Evolutionary conservation across 116 monocot genomes (phyloP).

Genomic region (Trichopus zeylanicus): DNA sequence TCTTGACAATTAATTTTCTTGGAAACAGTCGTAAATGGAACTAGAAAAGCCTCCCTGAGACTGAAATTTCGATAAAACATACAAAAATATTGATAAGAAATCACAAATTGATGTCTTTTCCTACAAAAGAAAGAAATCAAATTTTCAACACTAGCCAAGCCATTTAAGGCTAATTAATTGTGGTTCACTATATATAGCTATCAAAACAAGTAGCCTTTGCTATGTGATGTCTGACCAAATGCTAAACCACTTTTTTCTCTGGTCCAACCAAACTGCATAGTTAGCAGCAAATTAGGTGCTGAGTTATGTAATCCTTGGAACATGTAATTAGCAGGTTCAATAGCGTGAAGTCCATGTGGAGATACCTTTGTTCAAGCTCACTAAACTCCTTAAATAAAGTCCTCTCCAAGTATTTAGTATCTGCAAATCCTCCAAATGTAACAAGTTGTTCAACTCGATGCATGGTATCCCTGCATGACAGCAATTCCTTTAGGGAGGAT

Average conservation of each 20-base stretch:
- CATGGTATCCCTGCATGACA: slow-evolving; percentile 43
- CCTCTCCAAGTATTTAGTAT: slow-evolving; percentile 55
- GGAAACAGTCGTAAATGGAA: slow-evolving; percentile 70
- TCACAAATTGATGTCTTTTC: background rate
- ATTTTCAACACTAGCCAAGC: too few relatives aligned
- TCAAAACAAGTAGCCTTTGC: too few relatives aligned
- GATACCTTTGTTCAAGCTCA: slow-evolving; percentile 68
- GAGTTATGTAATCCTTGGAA: background rate
- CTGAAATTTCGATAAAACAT: slow-evolving; percentile 31
- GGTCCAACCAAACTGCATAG: too few relatives aligned
- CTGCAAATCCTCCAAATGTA: slow-evolving; percentile 79
- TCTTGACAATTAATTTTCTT: slow-evolving; percentile 57
- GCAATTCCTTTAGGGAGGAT: background rate
- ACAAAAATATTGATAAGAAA: slow-evolving; percentile 4
- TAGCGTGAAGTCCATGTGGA: background rate
- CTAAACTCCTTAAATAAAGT: slow-evolving; percentile 64
- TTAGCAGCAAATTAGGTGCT: background rate
- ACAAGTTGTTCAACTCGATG: slow-evolving; percentile 67
- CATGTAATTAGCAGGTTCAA: background rate
- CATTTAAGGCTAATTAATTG: too few relatives aligned
- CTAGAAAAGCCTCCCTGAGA: slow-evolving; percentile 75
- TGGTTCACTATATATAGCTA: too few relatives aligned
- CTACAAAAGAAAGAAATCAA: background rate
- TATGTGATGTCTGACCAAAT: too few relatives aligned
- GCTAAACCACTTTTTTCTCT: too few relatives aligned